A percentile compares a stretch with the other conserved stretches of the same genome.
Conservation (phyloP, 2,329 filamentous ascomycete genomes). For the Trichoderma pleuroti region DNA sequence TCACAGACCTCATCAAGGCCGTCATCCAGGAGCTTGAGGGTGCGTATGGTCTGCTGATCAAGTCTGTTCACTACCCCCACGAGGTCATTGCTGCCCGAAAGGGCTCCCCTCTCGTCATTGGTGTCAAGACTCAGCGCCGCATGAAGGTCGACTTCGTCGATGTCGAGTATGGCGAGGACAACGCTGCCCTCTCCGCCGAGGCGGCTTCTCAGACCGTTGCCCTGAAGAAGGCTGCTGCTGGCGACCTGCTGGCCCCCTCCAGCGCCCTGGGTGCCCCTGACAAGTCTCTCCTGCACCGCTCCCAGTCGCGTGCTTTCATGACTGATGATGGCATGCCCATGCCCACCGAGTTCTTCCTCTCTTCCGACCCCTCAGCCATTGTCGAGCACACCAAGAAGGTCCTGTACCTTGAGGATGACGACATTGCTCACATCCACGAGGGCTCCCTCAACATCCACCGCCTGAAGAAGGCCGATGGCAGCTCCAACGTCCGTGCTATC, state of each 20-base stretch:
- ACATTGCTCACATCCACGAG: constrained; percentile 99
- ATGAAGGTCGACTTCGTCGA: constrained; percentile 99
- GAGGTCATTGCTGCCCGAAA: constrained; percentile 98
- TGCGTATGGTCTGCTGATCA: constrained; percentile 94
- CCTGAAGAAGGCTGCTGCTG: constrained; percentile 75
- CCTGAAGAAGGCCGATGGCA: constrained; percentile 92
- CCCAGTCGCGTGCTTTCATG: constrained; percentile 97
- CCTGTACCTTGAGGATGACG: constrained; percentile 98
- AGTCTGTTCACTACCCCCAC: constrained; percentile 97
- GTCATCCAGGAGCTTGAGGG: constrained; percentile 98
- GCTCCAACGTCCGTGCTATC: constrained; percentile 94
- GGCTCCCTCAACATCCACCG: constrained; percentile 98
- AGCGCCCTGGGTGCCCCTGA: constrained; percentile 74
- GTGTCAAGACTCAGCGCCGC: constrained; percentile 94
- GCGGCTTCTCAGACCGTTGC: constrained; percentile 93
- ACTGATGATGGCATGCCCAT: constrained; percentile 97
- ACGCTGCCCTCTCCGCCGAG: constrained; percentile 81
- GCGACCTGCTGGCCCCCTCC: constrained; percentile 63
- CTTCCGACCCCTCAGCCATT: constrained; percentile 95
- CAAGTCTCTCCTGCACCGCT: constrained; percentile 97
- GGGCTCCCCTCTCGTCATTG: constrained; percentile 95
- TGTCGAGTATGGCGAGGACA: constrained; percentile 91
- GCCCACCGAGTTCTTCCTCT: constrained; percentile 98
- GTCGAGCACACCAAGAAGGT: constrained; percentile 99
- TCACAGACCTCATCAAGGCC: constrained; percentile 93